A percentile compares a stretch with the other conserved stretches of the same genome.
phyloP scores from a whole-genome alignment of 1,139 yeast species.

The Suhomyces ambrosiae region DNA sequence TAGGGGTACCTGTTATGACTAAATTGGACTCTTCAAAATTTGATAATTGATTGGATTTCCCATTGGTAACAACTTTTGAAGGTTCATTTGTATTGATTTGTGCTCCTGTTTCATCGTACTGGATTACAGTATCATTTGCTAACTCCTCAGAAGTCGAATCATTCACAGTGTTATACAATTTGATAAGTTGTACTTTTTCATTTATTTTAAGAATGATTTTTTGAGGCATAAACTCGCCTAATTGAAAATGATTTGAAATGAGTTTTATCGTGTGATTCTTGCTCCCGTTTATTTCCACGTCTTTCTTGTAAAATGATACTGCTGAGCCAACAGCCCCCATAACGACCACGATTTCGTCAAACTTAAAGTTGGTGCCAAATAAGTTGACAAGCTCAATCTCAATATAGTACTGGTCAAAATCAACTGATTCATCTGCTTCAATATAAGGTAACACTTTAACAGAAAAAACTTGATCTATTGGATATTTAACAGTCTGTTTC shows the following conservation, averaged over 20 bases:
- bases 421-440: slow-evolving; percentile 22
- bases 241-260: slow-evolving; percentile 24
- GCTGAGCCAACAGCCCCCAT: slow-evolving; percentile 16
- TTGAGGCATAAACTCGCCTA: slow-evolving; percentile 30
- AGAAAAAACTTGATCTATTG: slow-evolving; percentile 35
- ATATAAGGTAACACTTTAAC: slow-evolving; percentile 30
- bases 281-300: slow-evolving; percentile 14
- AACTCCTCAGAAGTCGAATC: slow-evolving; percentile 8
- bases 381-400: slow-evolving; percentile 27
- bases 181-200: slow-evolving; percentile 22
- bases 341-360: slow-evolving; percentile 24
- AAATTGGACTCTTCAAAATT: no score
- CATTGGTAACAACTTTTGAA: no score
- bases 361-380: slow-evolving; percentile 29
- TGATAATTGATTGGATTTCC: no score
- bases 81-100: slow-evolving; percentile 1
- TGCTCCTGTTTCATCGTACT: slow-evolving; percentile 7
- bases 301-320: slow-evolving; percentile 14
- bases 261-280: slow-evolving; percentile 23
- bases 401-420: slow-evolving; percentile 26
- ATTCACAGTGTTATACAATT: slow-evolving; percentile 7
- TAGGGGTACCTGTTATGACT: no score
- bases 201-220: slow-evolving; percentile 24
- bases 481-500: slow-evolving; percentile 25
- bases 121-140: slow-evolving; percentile 18